These are phyloP conservation scores for Pseudogymnoascus sp. DNA, from an alignment of 2,329 filamentous ascomycete genomes.

Conservation along the genomic window DNA sequence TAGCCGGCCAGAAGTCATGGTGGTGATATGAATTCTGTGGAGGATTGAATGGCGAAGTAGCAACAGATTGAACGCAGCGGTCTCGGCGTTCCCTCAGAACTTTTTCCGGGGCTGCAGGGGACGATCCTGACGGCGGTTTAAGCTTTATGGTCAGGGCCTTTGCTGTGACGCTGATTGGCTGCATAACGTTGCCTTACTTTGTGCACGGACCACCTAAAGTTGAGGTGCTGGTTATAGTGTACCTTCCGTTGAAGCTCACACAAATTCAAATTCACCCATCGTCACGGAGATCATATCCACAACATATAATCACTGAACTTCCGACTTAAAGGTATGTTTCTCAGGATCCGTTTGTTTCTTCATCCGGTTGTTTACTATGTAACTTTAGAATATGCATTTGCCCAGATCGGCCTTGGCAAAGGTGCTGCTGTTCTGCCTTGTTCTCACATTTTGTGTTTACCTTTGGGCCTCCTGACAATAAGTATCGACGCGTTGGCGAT, in stretches of 20 bases:
- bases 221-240: neutral
- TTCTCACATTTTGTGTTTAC: constrained; percentile 5
- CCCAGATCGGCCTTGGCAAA: neutral
- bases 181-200: neutral
- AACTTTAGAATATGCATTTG: neutral
- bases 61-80: constrained; percentile 8
- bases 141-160: neutral
- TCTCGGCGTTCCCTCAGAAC: constrained; percentile 8
- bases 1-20: constrained; percentile 26
- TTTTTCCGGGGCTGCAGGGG: neutral
- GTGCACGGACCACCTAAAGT: neutral
- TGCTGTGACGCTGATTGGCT: neutral
- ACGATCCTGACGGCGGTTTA: neutral
- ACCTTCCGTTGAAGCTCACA: neutral
- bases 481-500: neutral
- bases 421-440: neutral
- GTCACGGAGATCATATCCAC: neutral
- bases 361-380: neutral
- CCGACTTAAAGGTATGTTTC: neutral
- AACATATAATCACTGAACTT: neutral
- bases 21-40: constrained; percentile 10
- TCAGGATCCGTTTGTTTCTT: neutral
- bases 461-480: neutral
- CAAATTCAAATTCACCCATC: neutral
- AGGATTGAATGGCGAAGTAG: neutral